Evolutionary conservation across 495 filamentous ascomycete species (phyloP).

Genomic region (Paragyromitra xinjiangensis): DNA sequence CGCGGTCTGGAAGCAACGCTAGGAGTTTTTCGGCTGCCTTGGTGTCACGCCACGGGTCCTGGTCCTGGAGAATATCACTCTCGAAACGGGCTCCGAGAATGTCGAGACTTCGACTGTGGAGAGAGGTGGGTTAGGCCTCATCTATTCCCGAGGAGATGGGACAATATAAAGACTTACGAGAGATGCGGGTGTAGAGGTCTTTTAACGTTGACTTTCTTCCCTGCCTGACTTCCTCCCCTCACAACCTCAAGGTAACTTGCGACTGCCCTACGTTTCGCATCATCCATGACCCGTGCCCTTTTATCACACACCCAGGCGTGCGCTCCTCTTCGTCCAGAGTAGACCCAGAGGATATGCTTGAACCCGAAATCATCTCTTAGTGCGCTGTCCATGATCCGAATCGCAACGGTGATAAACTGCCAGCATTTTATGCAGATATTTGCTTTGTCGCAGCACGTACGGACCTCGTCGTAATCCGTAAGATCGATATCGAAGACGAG

Average conservation of each 20-base stretch:
- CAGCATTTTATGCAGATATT: conserved; percentile 95
- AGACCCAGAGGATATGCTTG: conserved; percentile 96
- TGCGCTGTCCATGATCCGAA: conserved; percentile 88
- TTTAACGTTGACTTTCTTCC: conserved; percentile 86
- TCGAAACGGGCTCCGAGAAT: conserved; percentile 82
- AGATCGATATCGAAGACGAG: conserved; percentile 99
- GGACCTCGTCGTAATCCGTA: conserved; percentile 96
- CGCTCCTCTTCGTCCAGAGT: conserved; percentile 92
- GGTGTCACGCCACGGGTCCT: conserved; percentile 80
- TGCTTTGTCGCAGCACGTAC: conserved; percentile 91
- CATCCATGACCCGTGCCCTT: conserved; percentile 80
- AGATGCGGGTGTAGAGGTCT: conserved; percentile 92
- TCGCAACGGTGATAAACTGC: conserved; percentile 95
- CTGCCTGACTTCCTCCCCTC: conserved; percentile 79
- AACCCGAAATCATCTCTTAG: conserved; percentile 95
- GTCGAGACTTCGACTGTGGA: conserved; percentile 76
- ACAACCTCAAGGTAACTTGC: conserved; percentile 88
- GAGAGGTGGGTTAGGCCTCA: neutral
- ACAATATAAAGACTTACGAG: conserved; percentile 61
- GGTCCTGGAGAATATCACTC: conserved; percentile 77
- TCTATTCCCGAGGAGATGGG: neutral
- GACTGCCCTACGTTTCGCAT: conserved; percentile 80
- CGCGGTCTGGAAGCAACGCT: conserved; percentile 76
- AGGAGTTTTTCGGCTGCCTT: conserved; percentile 78
- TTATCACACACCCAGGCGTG: conserved; percentile 99